Evolutionary conservation across 2,329 filamentous ascomycete genomes (phyloP).

Genomic region (Fusarium vanettenii): DNA sequence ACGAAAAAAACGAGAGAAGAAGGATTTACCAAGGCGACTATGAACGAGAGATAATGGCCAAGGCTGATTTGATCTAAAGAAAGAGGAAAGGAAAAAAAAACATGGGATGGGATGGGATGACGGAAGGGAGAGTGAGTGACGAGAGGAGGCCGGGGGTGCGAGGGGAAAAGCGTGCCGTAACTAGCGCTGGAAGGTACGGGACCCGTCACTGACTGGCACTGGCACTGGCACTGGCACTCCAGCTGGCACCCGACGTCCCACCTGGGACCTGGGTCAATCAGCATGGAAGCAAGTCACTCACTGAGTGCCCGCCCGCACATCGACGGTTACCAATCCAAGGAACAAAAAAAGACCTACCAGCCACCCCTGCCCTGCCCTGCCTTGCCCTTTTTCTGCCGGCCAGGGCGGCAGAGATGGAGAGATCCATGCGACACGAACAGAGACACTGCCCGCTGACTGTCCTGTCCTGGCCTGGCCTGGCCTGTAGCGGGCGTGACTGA

Average conservation of each 20-base stretch:
- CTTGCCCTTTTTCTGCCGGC: background rate
- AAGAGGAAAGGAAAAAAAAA: conserved; percentile 10
- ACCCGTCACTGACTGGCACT: background rate
- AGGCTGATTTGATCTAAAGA: background rate
- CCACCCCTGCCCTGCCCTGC: background rate
- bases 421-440: conserved; percentile 1
- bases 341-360: background rate
- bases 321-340: background rate
- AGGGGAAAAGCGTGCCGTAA: conserved; percentile 1
- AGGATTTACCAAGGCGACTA: conserved; percentile 7
- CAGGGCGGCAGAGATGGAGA: background rate
- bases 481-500: background rate
- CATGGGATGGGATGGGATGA: conserved; percentile 7
- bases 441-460: conserved; percentile 4
- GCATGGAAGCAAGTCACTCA: background rate
- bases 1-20: background rate
- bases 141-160: conserved; percentile 16
- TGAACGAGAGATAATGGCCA: background rate
- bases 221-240: conserved; percentile 7
- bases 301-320: background rate
- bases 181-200: conserved; percentile 7
- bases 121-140: background rate
- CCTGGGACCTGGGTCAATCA: background rate
- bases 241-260: conserved; percentile 25
- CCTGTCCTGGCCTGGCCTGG: too few species aligned